A percentile compares a stretch with the other conserved stretches of the same genome.
Evolutionary conservation across 2,329 filamentous ascomycete genomes (phyloP).

Genomic region (Aspergillus oerlinghausenensis): DNA sequence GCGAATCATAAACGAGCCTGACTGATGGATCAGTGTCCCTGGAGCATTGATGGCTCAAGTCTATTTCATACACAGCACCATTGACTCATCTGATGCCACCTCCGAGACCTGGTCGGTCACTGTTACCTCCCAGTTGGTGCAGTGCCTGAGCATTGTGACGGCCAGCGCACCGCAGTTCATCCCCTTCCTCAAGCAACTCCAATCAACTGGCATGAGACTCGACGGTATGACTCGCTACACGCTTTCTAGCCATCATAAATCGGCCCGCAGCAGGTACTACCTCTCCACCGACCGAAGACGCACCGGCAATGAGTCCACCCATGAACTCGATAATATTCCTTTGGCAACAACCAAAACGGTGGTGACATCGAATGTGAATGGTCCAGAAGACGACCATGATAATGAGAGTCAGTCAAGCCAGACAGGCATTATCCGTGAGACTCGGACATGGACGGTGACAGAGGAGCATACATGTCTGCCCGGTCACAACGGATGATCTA

Average conservation of each 20-base stretch:
- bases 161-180: slow-evolving; percentile 29
- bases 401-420: slow-evolving; percentile 23
- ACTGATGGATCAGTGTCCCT: slow-evolving; percentile 15
- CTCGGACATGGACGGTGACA: slow-evolving; percentile 20
- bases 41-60: slow-evolving; percentile 21
- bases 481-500: neutral
- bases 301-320: slow-evolving; percentile 7
- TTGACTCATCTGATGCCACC: slow-evolving; percentile 12
- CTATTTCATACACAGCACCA: slow-evolving; percentile 11
- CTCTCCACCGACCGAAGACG: slow-evolving; percentile 1
- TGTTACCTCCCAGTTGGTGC: slow-evolving; percentile 15
- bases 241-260: neutral
- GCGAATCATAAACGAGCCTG: neutral
- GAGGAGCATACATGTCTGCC: slow-evolving; percentile 4
- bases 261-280: slow-evolving; percentile 1
- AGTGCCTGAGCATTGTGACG: slow-evolving; percentile 25
- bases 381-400: slow-evolving; percentile 15
- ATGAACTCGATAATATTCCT: slow-evolving; percentile 12
- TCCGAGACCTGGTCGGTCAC: slow-evolving; percentile 19
- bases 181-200: slow-evolving; percentile 26
- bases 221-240: slow-evolving; percentile 12
- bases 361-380: slow-evolving; percentile 9
- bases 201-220: slow-evolving; percentile 25
- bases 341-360: slow-evolving; percentile 10
- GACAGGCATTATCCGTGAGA: slow-evolving; percentile 24